These are phyloP conservation scores for Inosperma sp. DNA, from an alignment of 768 basidiomycete genomes.

Conservation along the genomic window DNA sequence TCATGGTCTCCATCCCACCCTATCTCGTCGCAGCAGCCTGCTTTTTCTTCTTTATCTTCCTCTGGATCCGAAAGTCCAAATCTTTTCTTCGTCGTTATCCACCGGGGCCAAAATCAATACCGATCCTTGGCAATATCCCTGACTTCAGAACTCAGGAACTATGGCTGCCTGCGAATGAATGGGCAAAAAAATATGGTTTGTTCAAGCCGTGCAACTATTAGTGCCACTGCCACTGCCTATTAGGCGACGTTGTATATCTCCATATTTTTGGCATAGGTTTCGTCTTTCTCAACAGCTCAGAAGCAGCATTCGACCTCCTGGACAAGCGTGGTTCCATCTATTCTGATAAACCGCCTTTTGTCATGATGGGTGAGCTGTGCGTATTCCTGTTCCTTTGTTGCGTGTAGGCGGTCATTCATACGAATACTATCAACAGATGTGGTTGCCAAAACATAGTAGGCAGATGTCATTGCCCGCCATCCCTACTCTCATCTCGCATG, in stretches of 20 bases:
- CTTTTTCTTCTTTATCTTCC: constrained; percentile 36
- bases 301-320: constrained; percentile 45
- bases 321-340: constrained; percentile 51
- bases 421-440: constrained; percentile 6
- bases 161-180: constrained; percentile 29
- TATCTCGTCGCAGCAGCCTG: constrained; percentile 31
- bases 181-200: constrained; percentile 30
- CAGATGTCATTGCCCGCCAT: neutral
- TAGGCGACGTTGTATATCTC: constrained; percentile 53
- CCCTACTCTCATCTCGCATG: neutral
- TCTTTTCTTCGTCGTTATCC: constrained; percentile 26
- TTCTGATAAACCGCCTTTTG: constrained; percentile 43
- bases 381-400: constrained; percentile 12
- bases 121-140: constrained; percentile 28
- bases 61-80: constrained; percentile 43
- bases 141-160: constrained; percentile 25
- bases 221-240: neutral
- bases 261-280: constrained; percentile 37
- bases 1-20: constrained; percentile 22
- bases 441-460: constrained; percentile 15
- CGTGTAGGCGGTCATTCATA: neutral
- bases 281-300: constrained; percentile 23
- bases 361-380: constrained; percentile 49
- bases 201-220: neutral
- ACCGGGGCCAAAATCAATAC: constrained; percentile 31